Percentiles rank a stretch among this genome's conserved stretches.
These are phyloP conservation scores for Metroxylon sagu DNA, from an alignment of 176 grass and related monocot species.

Conservation along the genomic window DNA sequence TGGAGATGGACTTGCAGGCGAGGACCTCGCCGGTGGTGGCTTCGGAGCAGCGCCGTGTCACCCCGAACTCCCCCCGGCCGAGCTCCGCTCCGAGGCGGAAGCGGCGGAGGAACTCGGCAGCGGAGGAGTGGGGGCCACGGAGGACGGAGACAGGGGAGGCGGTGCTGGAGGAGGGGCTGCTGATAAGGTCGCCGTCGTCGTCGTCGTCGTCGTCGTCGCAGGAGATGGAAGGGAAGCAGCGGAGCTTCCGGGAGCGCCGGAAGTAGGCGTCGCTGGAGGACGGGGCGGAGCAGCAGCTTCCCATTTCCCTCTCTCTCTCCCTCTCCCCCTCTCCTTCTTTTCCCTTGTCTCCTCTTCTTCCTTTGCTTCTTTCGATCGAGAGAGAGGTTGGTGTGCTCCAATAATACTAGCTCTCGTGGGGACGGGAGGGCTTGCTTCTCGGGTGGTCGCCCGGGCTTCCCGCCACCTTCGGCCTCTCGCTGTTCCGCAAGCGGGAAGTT, in stretches of 20 bases:
- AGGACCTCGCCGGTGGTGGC: constrained; percentile 38
- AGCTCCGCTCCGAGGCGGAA: constrained; percentile 64
- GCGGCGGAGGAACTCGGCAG: no score
- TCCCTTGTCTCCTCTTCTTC: background rate
- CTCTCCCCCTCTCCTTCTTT: background rate
- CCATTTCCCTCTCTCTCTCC: background rate
- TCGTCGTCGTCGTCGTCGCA: no score
- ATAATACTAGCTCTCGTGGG: background rate
- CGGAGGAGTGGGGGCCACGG: no score
- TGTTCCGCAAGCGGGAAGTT: no score
- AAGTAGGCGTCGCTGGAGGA: constrained; percentile 2
- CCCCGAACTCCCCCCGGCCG: constrained; percentile 79
- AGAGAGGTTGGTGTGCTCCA: no score
- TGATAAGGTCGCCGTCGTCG: no score
- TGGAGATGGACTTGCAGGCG: constrained; percentile 79
- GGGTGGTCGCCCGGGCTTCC: no score
- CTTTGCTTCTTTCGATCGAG: background rate
- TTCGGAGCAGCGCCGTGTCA: constrained; percentile 57
- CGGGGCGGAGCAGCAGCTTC: constrained; percentile 8
- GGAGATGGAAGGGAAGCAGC: no score
- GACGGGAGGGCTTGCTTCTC: no score
- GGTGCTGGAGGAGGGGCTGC: no score
- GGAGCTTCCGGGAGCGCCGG: constrained; percentile 6
- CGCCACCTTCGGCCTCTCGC: no score
- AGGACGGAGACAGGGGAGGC: no score